Base-by-base conservation (phyloP, 2,329 filamentous ascomycete species). In the Colletotrichum spaethianum region DNA sequence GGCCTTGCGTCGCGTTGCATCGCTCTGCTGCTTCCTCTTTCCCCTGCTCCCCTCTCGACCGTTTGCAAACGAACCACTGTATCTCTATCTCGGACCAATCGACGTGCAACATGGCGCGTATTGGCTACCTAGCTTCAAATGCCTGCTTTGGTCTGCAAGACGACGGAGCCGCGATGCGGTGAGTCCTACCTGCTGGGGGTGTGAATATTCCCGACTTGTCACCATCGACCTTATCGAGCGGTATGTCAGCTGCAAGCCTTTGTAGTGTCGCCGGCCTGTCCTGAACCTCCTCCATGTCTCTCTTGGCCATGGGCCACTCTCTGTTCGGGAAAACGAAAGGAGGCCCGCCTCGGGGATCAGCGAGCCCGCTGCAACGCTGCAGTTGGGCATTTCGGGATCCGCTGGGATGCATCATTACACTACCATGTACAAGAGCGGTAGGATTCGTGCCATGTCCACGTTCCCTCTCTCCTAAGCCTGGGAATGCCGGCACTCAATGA, bases 91-190 rank as follows among this genome's bases (percentile, higher is more conserved):
- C 50, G 44, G 62, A 28, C 65, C 69, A 69, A 72, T 72, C 69
- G 36, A 69, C 57, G 65, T 42, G 57, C 65, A 60, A 33, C 59
- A 72, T 72, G 69, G 52, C 59, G 42, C 40, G 7, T 46, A n/a
- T n/a, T n/a, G n/a, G n/a, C n/a, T 56, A 28, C 16, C 50, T 56
- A 42, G 60, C 46, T 31, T 23, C 57, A 20, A 28, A 71, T 66
- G 66, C 70, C 67, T 72, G 65, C 59, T 63, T 63, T 36, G 44
- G 65, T 61, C 67, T 73, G 70, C 70, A 66, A 53, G 60, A 61
- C 70, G 26, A 73, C 60, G 70, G 70, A 40, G 61, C 70, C 40
- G n/a, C 23, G 67, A 70, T 73, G 70, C 70, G 70, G 70, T 71
- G 67, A 73, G 67, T 48, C 42, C 23, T 40, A 56, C 36, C 52